Evolutionary conservation across 2,329 filamentous ascomycete genomes (phyloP).

Genomic region (Aspergillus cejpii): DNA sequence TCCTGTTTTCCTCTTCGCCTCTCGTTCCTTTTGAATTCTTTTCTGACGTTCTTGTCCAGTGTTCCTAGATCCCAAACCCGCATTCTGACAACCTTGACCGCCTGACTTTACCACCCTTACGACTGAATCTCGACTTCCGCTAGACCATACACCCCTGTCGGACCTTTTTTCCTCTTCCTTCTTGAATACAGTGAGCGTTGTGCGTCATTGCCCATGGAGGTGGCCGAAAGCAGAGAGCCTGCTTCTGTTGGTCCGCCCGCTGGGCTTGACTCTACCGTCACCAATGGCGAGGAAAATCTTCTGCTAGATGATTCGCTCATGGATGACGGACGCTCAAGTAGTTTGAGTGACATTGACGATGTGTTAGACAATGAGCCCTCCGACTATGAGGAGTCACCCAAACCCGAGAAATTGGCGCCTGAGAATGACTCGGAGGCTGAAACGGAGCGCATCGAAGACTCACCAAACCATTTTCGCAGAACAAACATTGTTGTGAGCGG

Average conservation of each 20-base stretch:
- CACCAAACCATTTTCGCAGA: conserved; percentile 63
- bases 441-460: conserved; percentile 85
- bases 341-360: conserved; percentile 86
- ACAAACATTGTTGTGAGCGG: conserved; percentile 56
- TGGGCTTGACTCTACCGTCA: conserved; percentile 27
- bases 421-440: conserved; percentile 78
- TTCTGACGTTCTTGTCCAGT: conserved; percentile 21
- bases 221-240: conserved; percentile 34
- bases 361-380: conserved; percentile 59
- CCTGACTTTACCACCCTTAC: conserved; percentile 15
- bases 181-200: conserved; percentile 4
- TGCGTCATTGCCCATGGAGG: conserved; percentile 32
- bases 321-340: conserved; percentile 75
- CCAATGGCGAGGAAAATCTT: conserved; percentile 34
- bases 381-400: conserved; percentile 45
- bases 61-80: conserved; percentile 16
- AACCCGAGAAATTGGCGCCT: conserved; percentile 51
- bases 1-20: neutral
- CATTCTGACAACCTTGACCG: conserved; percentile 7
- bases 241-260: conserved; percentile 31
- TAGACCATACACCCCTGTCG: neutral
- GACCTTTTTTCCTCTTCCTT: conserved; percentile 3
- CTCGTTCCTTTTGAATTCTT: neutral
- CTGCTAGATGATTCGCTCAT: conserved; percentile 39
- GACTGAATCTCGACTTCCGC: neutral